These are phyloP conservation scores for Pseudogymnoascus sp. DNA, from an alignment of 2,329 filamentous ascomycete species.

Conservation along the genomic window DNA sequence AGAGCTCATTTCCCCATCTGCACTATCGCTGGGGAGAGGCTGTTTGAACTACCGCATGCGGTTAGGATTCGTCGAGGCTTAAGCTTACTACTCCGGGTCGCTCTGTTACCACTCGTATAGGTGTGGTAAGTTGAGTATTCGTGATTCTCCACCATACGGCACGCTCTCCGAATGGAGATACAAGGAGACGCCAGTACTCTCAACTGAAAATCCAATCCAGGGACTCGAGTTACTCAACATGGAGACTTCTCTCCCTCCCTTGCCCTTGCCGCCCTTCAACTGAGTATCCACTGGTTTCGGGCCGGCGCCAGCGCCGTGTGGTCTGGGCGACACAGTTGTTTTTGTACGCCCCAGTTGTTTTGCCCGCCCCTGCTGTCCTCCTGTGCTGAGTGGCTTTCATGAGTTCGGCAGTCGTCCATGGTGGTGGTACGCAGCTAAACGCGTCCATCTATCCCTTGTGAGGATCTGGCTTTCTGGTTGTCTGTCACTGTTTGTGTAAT, in stretches of 20 bases:
- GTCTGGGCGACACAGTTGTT: neutral
- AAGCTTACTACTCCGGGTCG: neutral
- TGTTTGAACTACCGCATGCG: slow-evolving; percentile 6
- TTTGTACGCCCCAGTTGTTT: neutral
- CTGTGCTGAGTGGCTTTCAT: neutral
- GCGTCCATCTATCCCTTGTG: neutral
- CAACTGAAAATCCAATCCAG: neutral
- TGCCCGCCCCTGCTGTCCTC: neutral
- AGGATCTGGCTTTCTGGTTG: neutral
- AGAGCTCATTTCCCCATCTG: slow-evolving; percentile 9
- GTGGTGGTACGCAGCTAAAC: neutral
- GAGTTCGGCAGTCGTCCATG: neutral
- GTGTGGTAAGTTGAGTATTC: neutral
- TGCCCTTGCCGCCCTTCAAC: neutral
- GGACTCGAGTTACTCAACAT: slow-evolving; percentile 3
- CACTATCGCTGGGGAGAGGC: neutral
- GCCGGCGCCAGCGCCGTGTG: neutral
- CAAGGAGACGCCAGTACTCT: neutral
- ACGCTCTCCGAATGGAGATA: neutral
- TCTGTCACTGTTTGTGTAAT: neutral
- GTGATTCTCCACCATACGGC: neutral
- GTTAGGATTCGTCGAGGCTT: neutral
- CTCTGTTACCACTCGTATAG: too few relatives aligned
- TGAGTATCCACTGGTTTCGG: neutral
- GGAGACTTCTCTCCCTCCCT: neutral